Evolutionary conservation across 805 yeast genomes (phyloP).

Genomic region (Saccharomyces paradoxus): DNA sequence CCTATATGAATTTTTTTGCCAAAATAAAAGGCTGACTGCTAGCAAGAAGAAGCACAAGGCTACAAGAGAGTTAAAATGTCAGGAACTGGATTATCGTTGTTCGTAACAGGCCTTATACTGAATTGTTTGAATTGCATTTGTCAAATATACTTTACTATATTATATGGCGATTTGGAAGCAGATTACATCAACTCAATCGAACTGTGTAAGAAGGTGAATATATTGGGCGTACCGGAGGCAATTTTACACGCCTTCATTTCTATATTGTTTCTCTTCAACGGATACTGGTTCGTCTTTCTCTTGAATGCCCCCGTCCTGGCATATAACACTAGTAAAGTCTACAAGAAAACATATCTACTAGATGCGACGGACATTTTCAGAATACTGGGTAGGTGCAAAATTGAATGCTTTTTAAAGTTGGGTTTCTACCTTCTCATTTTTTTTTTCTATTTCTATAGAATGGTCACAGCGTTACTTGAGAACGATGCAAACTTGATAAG

Average conservation of each 20-base stretch:
- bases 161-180: conserved; percentile 90
- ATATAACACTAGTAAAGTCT: conserved; percentile 71
- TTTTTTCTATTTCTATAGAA: conserved; percentile 89
- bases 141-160: conserved; percentile 90
- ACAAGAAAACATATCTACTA: conserved; percentile 72
- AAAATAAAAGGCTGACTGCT: neutral
- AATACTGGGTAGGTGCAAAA: conserved; percentile 86
- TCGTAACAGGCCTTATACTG: conserved; percentile 68
- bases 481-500: neutral
- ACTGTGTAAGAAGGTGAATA: conserved; percentile 85
- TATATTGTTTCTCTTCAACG: conserved; percentile 65
- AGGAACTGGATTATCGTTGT: conserved; percentile 27
- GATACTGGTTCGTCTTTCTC: conserved; percentile 86
- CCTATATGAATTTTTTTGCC: no score
- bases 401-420: conserved; percentile 81
- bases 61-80: neutral
- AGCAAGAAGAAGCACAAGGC: neutral
- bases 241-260: conserved; percentile 68
- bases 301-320: conserved; percentile 78
- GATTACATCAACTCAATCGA: conserved; percentile 97
- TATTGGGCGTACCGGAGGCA: conserved; percentile 86
- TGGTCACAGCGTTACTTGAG: conserved; percentile 83
- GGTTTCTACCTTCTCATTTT: conserved; percentile 87
- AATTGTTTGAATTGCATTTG: conserved; percentile 84
- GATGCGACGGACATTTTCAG: conserved; percentile 98